Conservation (phyloP, 225 moss, liverwort and hornwort species). For the Bryoerythrophyllum caledonicum region DNA sequence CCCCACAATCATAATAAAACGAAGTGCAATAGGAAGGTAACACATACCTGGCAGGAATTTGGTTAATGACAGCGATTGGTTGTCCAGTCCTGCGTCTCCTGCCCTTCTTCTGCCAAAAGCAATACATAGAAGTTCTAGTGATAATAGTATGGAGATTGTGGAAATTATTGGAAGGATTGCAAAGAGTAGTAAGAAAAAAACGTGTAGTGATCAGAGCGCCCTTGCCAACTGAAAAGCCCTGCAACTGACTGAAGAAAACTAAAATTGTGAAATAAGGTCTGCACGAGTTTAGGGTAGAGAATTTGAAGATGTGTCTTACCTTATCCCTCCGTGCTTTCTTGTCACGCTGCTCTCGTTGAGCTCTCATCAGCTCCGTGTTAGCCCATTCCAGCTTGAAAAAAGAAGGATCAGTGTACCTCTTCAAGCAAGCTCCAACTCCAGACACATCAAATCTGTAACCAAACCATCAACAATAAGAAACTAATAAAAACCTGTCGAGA, state of each 20-base stretch:
- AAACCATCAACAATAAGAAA: constrained; percentile 14
- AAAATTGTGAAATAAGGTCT: background rate
- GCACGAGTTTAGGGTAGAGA: background rate
- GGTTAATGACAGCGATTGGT: constrained; percentile 39
- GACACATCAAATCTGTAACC: constrained; percentile 76
- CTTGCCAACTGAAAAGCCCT: background rate
- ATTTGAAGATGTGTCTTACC: constrained; percentile 32
- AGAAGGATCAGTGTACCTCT: constrained; percentile 87
- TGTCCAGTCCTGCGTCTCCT: constrained; percentile 45
- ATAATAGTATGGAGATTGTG: background rate
- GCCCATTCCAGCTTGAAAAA: constrained; percentile 95
- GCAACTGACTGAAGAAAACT: background rate
- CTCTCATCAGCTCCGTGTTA: constrained; percentile 87
- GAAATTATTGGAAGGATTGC: background rate
- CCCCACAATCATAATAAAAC: background rate
- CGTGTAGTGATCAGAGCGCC: background rate
- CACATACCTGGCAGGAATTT: constrained; percentile 33
- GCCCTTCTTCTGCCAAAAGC: constrained; percentile 40
- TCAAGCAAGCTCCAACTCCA: constrained; percentile 87
- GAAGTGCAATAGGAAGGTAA: background rate
- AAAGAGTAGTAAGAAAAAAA: background rate
- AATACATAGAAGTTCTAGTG: background rate
- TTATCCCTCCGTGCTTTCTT: constrained; percentile 78
- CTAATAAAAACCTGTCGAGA: background rate
- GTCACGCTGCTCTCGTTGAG: constrained; percentile 77